These are phyloP conservation scores for Wickerhamomyces subpelliculosus DNA, from an alignment of 805 yeast genomes.

Conservation along the genomic window DNA sequence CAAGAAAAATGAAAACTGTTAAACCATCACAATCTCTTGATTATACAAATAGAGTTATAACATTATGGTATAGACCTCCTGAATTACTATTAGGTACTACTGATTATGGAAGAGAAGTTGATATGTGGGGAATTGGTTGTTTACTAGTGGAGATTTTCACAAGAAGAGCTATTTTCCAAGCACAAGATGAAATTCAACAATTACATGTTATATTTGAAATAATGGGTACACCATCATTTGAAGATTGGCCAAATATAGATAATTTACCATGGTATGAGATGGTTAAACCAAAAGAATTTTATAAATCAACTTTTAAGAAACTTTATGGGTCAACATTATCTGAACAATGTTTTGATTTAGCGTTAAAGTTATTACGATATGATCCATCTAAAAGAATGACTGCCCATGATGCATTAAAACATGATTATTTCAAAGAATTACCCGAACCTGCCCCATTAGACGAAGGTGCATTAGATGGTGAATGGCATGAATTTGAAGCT, in stretches of 20 bases:
- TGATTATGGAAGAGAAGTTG: constrained; percentile 83
- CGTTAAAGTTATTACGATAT: constrained; percentile 51
- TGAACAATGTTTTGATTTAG: constrained; percentile 56
- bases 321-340: constrained; percentile 36
- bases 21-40: constrained; percentile 44
- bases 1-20: constrained; percentile 62
- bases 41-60: constrained; percentile 91
- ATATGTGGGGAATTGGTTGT: constrained; percentile 97
- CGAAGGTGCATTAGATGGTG: constrained; percentile 56
- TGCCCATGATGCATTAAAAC: constrained; percentile 63
- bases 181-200: constrained; percentile 83
- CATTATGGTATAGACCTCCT: constrained; percentile 97
- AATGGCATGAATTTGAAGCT: constrained; percentile 97
- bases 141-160: constrained; percentile 75
- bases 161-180: constrained; percentile 74
- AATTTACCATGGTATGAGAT: constrained; percentile 90
- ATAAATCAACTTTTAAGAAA: constrained; percentile 30
- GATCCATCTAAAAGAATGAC: constrained; percentile 64
- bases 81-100: constrained; percentile 88
- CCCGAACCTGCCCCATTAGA: constrained; percentile 59
- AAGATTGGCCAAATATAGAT: constrained; percentile 73
- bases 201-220: constrained; percentile 66
- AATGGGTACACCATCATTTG: constrained; percentile 78
- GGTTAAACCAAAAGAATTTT: constrained; percentile 46
- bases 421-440: constrained; percentile 62